Evolutionary conservation across 2,329 filamentous ascomycete species (phyloP).

Genomic region (Neocucurbitaria cava): DNA sequence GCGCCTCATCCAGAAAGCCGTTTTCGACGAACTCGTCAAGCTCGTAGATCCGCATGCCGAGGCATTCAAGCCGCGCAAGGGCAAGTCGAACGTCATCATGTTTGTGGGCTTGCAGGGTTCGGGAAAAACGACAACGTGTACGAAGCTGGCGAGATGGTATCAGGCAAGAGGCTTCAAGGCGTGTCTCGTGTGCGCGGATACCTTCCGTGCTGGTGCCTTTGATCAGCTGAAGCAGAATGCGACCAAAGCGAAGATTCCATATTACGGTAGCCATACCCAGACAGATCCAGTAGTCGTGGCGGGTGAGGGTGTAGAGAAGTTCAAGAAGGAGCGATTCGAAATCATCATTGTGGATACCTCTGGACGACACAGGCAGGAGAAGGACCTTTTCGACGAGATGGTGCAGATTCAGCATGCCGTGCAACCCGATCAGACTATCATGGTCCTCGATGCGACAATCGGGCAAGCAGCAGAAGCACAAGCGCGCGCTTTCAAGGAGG

Average conservation of each 20-base stretch:
- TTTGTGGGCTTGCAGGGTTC: slow-evolving; percentile 98
- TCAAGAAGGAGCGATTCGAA: slow-evolving; percentile 98
- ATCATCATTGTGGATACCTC: slow-evolving; percentile 99
- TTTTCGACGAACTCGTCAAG: slow-evolving; percentile 95
- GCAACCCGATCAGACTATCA: slow-evolving; percentile 93
- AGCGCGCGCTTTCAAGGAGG: slow-evolving; percentile 95
- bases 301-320: slow-evolving; percentile 95
- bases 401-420: slow-evolving; percentile 92
- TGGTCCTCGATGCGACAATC: slow-evolving; percentile 96
- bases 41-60: slow-evolving; percentile 95
- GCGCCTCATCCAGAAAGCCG: slow-evolving; percentile 94
- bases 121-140: slow-evolving; percentile 98
- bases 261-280: slow-evolving; percentile 95
- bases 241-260: slow-evolving; percentile 98
- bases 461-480: slow-evolving; percentile 95
- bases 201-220: slow-evolving; percentile 97
- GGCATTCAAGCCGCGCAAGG: slow-evolving; percentile 96
- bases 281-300: slow-evolving; percentile 94
- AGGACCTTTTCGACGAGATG: slow-evolving; percentile 97
- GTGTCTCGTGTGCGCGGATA: slow-evolving; percentile 95
- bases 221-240: slow-evolving; percentile 99
- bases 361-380: slow-evolving; percentile 92
- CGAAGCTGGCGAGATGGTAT: slow-evolving; percentile 94
- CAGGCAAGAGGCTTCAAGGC: slow-evolving; percentile 91
- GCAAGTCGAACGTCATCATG: slow-evolving; percentile 97